Evolutionary conservation across 2,329 filamentous ascomycete genomes (phyloP).

Genomic region (Pseudofabraea citricarpa): DNA sequence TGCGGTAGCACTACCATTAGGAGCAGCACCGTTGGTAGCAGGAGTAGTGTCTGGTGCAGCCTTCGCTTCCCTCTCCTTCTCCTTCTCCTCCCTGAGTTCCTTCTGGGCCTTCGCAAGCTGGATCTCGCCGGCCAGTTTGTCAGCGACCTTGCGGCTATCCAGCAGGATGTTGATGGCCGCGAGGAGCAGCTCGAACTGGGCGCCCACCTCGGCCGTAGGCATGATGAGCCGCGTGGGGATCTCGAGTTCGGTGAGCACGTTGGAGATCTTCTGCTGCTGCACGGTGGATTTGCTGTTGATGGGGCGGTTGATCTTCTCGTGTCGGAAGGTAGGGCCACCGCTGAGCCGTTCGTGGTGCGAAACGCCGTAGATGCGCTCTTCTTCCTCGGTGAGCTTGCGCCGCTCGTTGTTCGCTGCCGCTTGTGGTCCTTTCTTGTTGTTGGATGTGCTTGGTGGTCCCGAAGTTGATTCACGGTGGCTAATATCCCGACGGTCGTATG

Average conservation of each 20-base stretch:
- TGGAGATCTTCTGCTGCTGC: slow-evolving; percentile 70
- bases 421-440: slow-evolving; percentile 29
- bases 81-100: slow-evolving; percentile 53
- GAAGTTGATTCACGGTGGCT: slow-evolving; percentile 27
- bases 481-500: slow-evolving; percentile 32
- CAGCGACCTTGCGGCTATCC: slow-evolving; percentile 67
- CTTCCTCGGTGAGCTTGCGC: slow-evolving; percentile 67
- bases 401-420: slow-evolving; percentile 44
- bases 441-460: slow-evolving; percentile 23
- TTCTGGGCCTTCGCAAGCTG: slow-evolving; percentile 54
- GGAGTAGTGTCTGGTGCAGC: no score
- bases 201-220: slow-evolving; percentile 67
- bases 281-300: slow-evolving; percentile 72
- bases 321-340: slow-evolving; percentile 84
- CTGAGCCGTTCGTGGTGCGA: slow-evolving; percentile 76
- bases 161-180: slow-evolving; percentile 63
- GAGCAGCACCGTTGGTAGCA: no score
- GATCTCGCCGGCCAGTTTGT: slow-evolving; percentile 72
- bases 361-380: slow-evolving; percentile 79
- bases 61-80: slow-evolving; percentile 74
- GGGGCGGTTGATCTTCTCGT: slow-evolving; percentile 74
- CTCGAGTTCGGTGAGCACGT: slow-evolving; percentile 66
- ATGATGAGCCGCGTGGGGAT: slow-evolving; percentile 66
- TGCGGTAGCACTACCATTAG: no score
- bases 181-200: slow-evolving; percentile 67